Evolutionary conservation across 148 eudicot genomes (phyloP).

Genomic region (Vaccinium macrocarpon): DNA sequence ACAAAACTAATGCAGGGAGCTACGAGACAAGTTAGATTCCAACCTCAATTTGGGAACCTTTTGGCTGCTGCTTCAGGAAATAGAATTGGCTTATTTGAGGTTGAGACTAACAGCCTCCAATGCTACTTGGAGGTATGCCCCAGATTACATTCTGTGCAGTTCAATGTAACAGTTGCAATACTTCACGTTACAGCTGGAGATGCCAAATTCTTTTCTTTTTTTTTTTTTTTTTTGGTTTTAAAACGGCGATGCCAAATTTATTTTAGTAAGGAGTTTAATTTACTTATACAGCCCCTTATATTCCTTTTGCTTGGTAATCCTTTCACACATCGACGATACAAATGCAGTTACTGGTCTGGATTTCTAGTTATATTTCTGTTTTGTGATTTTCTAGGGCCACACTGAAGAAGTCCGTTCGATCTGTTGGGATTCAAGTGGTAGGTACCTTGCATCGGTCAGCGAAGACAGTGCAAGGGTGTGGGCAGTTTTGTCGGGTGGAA

Average conservation of each 20-base stretch:
- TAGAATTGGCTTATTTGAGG: constrained; percentile 1
- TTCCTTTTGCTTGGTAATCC: not conserved
- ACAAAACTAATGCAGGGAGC: constrained; percentile 9
- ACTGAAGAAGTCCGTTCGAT: constrained; percentile 36
- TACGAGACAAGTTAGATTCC: constrained; percentile 13
- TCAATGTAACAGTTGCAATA: not conserved
- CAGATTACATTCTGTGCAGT: not conserved
- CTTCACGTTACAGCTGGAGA: not conserved
- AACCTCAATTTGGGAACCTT: constrained; percentile 11
- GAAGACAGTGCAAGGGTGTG: constrained; percentile 48
- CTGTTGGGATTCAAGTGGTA: constrained; percentile 52
- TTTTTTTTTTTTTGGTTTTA: no score
- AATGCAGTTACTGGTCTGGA: not conserved
- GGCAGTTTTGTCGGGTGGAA: constrained; percentile 31
- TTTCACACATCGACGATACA: not conserved
- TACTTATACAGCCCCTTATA: not conserved
- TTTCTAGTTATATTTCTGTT: not conserved
- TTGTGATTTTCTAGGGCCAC: constrained; percentile 38
- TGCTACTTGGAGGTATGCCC: constrained; percentile 1
- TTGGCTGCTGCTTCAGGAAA: constrained; percentile 14
- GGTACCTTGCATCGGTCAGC: constrained; percentile 44
- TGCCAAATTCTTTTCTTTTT: not conserved
- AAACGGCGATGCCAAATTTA: not conserved
- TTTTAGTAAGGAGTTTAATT: not conserved
- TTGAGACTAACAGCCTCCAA: constrained; percentile 8